Evolutionary conservation across 805 yeast genomes (phyloP).

Genomic region (Candida wancherniae): DNA sequence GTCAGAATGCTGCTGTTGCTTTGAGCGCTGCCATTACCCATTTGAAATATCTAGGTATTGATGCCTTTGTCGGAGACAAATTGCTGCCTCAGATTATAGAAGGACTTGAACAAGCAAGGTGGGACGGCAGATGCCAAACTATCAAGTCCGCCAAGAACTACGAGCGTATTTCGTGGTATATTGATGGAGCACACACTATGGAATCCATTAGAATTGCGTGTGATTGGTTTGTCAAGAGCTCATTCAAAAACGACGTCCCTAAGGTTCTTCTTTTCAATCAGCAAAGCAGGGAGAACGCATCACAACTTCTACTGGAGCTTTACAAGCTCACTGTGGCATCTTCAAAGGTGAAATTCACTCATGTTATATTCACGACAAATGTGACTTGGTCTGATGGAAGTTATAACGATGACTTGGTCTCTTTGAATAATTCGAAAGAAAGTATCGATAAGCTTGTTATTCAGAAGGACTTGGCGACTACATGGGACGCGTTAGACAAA

Average conservation of each 20-base stretch:
- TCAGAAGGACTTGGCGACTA: constrained; percentile 67
- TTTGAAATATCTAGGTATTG: constrained; percentile 45
- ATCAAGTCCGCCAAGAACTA: constrained; percentile 40
- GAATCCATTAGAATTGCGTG: constrained; percentile 85
- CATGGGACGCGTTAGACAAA: constrained; percentile 57
- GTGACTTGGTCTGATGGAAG: constrained; percentile 83
- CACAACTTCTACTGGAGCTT: constrained; percentile 53
- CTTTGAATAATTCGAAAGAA: constrained; percentile 76
- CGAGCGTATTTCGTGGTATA: constrained; percentile 60
- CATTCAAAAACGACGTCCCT: constrained; percentile 14
- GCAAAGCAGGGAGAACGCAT: constrained; percentile 81
- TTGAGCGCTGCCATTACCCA: constrained; percentile 62
- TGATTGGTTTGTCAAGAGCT: constrained; percentile 56
- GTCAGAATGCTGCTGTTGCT: constrained; percentile 83
- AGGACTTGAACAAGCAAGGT: constrained; percentile 65
- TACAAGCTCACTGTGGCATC: constrained; percentile 36
- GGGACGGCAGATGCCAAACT: constrained; percentile 97
- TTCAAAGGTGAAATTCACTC: constrained; percentile 52
- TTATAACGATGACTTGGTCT: constrained; percentile 77
- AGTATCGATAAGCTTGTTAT: constrained; percentile 76
- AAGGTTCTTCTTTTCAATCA: constrained; percentile 81
- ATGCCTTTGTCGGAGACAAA: constrained; percentile 15
- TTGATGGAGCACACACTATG: constrained; percentile 95
- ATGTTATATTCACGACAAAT: constrained; percentile 83
- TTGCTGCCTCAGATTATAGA: constrained; percentile 47